phyloP scores from a whole-genome alignment of 2,329 filamentous ascomycete species.

The Talaromyces verruculosus region DNA sequence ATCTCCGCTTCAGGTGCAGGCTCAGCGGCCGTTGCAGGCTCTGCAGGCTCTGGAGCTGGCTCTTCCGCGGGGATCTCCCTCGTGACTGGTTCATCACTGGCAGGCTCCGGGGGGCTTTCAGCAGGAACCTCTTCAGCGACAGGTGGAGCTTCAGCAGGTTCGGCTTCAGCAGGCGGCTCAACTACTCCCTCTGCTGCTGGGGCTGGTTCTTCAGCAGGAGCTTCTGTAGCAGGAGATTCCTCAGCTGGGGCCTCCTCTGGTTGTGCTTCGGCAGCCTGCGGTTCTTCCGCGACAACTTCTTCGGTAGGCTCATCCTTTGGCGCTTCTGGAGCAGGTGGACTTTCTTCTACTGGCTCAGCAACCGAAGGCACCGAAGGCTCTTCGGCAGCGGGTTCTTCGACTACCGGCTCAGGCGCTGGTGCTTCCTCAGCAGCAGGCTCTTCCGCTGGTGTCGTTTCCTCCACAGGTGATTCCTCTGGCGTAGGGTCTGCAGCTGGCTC shows the following conservation, averaged over 20 bases:
- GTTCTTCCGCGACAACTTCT: constrained; percentile 3
- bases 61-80: constrained; percentile 14
- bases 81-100: constrained; percentile 5
- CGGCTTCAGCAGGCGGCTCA: constrained; percentile 15
- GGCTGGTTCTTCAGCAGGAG: constrained; percentile 24
- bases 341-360: constrained; percentile 23
- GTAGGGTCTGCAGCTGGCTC: constrained; percentile 21
- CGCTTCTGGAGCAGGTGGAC: constrained; percentile 23
- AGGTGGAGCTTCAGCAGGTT: constrained; percentile 23
- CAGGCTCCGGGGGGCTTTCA: constrained; percentile 16
- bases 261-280: constrained; percentile 4
- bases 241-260: constrained; percentile 22
- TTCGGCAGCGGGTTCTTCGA: constrained; percentile 24
- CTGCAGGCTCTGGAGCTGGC: constrained; percentile 13
- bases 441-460: constrained; percentile 23
- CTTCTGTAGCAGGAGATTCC: constrained; percentile 23
- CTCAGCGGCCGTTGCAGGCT: constrained; percentile 16
- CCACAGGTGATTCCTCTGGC: constrained; percentile 21
- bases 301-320: constrained; percentile 21
- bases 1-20: constrained; percentile 11
- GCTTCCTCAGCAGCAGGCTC: constrained; percentile 24
- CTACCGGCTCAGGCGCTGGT: constrained; percentile 21
- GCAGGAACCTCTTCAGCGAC: constrained; percentile 22
- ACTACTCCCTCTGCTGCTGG: constrained; percentile 15
- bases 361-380: not conserved